phyloP scores from a whole-genome alignment of 1,284 basidiomycete genomes.

The Prillingera fragicola region DNA sequence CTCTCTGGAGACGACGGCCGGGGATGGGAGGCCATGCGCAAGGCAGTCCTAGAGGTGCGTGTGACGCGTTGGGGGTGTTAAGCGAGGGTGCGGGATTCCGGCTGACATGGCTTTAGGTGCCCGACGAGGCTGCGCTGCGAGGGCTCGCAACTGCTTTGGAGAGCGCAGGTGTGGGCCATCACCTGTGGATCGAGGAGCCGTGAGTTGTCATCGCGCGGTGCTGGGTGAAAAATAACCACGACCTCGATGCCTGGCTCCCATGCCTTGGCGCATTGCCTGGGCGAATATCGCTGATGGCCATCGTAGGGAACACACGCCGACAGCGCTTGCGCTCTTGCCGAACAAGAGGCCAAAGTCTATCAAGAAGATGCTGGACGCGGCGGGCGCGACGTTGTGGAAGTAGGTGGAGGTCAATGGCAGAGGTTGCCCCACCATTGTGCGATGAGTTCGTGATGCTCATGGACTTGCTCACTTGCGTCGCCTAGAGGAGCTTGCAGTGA shows the following conservation, averaged over 20 bases:
- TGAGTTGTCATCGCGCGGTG: slow-evolving; percentile 25
- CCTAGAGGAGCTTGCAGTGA: no score
- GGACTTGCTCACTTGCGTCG: no score
- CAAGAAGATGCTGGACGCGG: slow-evolving; percentile 47
- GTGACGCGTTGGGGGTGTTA: no score
- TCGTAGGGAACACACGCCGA: slow-evolving; percentile 47
- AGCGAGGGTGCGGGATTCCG: neutral
- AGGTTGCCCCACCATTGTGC: no score
- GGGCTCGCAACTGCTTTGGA: slow-evolving; percentile 37
- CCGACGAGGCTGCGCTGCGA: slow-evolving; percentile 32
- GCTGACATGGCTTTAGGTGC: slow-evolving; percentile 29
- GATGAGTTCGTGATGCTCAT: no score
- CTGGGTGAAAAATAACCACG: neutral
- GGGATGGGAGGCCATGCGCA: slow-evolving; percentile 42
- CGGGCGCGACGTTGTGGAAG: slow-evolving; percentile 39
- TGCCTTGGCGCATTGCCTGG: neutral
- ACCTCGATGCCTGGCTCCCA: neutral
- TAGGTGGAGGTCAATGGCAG: no score
- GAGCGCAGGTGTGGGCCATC: slow-evolving; percentile 37
- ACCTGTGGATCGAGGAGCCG: slow-evolving; percentile 53
- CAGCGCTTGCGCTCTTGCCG: slow-evolving; percentile 51
- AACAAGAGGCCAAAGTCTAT: slow-evolving; percentile 50
- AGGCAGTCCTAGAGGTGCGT: slow-evolving; percentile 41
- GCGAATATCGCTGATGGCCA: slow-evolving; percentile 1
- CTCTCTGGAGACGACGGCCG: slow-evolving; percentile 31